These are phyloP conservation scores for Fusarium musae DNA, from an alignment of 2,329 filamentous ascomycete species.

Conservation along the genomic window DNA sequence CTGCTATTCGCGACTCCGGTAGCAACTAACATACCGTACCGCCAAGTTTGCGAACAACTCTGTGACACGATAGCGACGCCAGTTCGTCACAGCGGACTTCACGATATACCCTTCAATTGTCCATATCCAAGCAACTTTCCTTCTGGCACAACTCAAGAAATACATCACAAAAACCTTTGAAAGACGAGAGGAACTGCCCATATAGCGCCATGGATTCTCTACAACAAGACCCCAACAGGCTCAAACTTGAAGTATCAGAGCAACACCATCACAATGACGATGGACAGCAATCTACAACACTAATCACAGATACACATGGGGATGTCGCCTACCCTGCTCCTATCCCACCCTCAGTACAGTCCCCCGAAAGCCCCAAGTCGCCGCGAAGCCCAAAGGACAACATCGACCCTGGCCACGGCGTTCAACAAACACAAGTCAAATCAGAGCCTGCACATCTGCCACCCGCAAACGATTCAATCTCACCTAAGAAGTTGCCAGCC, in stretches of 20 bases:
- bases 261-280: conserved; percentile 8
- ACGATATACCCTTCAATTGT: not conserved
- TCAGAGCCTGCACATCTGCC: conserved; percentile 10
- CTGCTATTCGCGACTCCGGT: not conserved
- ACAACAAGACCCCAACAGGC: conserved; percentile 11
- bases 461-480: not conserved
- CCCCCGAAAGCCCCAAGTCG: conserved; percentile 25
- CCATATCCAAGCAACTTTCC: not conserved
- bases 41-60: not conserved
- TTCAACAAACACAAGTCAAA: not conserved
- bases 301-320: conserved; percentile 25
- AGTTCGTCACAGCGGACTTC: not conserved
- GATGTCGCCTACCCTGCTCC: conserved; percentile 23
- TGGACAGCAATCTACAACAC: conserved; percentile 6
- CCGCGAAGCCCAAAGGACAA: conserved; percentile 14
- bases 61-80: conserved; percentile 12
- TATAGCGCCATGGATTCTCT: conserved; percentile 16
- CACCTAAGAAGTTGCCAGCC: conserved; percentile 2
- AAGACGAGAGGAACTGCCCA: not conserved
- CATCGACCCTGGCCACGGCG: not conserved
- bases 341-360: conserved; percentile 21
- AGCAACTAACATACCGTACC: not conserved
- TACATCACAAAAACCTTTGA: not conserved
- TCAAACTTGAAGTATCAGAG: conserved; percentile 23
- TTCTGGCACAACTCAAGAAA: not conserved